Evolutionary conservation across 2,329 filamentous ascomycete species (phyloP).

Genomic region (Nigrospora sphaerica): DNA sequence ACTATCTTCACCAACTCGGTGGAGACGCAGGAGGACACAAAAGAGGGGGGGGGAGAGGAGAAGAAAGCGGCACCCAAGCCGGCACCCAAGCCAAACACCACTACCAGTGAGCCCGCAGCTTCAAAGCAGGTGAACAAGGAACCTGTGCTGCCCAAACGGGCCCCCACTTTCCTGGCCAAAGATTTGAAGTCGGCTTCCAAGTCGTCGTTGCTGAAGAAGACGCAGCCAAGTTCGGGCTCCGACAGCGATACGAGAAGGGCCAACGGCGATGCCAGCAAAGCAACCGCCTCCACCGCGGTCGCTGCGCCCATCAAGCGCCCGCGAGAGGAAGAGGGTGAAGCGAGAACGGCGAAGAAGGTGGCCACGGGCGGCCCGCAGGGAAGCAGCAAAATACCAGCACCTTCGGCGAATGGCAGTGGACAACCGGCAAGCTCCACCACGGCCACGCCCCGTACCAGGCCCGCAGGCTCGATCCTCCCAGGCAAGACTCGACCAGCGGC

Average conservation of each 20-base stretch:
- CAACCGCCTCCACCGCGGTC: background rate
- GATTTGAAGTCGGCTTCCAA: constrained; percentile 6
- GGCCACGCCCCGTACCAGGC: constrained; percentile 13
- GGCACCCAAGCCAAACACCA: background rate
- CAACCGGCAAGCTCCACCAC: constrained; percentile 8
- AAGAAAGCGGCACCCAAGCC: constrained; percentile 5
- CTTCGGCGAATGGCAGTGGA: constrained; percentile 19
- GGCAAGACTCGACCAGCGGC: constrained; percentile 37
- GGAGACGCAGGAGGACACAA: constrained; percentile 12
- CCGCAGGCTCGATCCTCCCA: constrained; percentile 30
- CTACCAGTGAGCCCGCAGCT: background rate
- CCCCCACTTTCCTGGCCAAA: constrained; percentile 2
- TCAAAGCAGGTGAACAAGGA: background rate
- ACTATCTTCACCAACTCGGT: constrained; percentile 23
- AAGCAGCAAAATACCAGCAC: too few relatives aligned
- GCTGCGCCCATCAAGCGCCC: constrained; percentile 4
- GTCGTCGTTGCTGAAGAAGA: constrained; percentile 1
- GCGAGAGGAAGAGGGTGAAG: constrained; percentile 6
- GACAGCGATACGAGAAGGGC: background rate
- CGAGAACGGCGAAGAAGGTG: constrained; percentile 9
- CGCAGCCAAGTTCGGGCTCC: background rate
- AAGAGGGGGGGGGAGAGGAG: constrained; percentile 15
- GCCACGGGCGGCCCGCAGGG: constrained; percentile 8
- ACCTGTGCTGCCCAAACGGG: background rate
- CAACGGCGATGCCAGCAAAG: background rate